Evolutionary conservation across 768 basidiomycete species (phyloP).

Genomic region (Termitomyces sp.): DNA sequence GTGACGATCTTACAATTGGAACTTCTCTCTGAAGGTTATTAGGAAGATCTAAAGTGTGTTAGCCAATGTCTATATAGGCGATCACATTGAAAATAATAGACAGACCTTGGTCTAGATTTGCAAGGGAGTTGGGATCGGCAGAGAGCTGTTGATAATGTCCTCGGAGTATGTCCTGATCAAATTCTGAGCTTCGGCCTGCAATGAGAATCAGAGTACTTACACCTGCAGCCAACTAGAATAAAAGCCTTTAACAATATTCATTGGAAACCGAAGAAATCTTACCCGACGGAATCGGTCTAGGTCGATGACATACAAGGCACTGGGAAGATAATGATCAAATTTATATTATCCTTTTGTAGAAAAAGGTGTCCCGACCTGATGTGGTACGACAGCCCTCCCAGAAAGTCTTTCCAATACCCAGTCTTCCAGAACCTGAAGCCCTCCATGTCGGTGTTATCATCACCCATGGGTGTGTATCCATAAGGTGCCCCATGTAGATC

Average conservation of each 20-base stretch:
- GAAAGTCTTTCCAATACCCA: conserved; percentile 90
- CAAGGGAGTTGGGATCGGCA: conserved; percentile 88
- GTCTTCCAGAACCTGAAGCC: conserved; percentile 99
- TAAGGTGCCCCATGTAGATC: conserved; percentile 93
- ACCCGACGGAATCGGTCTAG: conserved; percentile 93
- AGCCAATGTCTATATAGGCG: not conserved
- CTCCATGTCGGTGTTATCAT: conserved; percentile 92
- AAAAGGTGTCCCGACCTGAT: conserved; percentile 61
- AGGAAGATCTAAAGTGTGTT: conserved; percentile 66
- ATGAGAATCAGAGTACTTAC: conserved; percentile 24
- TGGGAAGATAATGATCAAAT: conserved; percentile 20
- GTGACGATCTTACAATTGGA: conserved; percentile 67
- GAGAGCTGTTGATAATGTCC: conserved; percentile 92
- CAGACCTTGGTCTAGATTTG: conserved; percentile 90
- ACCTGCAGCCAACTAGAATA: conserved; percentile 42
- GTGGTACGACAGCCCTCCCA: conserved; percentile 84
- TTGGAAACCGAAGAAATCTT: conserved; percentile 12
- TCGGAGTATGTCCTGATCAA: conserved; percentile 71
- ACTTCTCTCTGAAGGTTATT: conserved; percentile 92
- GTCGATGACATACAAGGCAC: conserved; percentile 95
- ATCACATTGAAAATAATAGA: not conserved
- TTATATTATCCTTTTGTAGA: not conserved
- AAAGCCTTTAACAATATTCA: not conserved
- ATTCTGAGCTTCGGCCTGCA: not conserved
- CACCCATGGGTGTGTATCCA: conserved; percentile 96